Base-by-base conservation (phyloP, 441 rosid genomes). In the Pelargonium citronellum region DNA sequence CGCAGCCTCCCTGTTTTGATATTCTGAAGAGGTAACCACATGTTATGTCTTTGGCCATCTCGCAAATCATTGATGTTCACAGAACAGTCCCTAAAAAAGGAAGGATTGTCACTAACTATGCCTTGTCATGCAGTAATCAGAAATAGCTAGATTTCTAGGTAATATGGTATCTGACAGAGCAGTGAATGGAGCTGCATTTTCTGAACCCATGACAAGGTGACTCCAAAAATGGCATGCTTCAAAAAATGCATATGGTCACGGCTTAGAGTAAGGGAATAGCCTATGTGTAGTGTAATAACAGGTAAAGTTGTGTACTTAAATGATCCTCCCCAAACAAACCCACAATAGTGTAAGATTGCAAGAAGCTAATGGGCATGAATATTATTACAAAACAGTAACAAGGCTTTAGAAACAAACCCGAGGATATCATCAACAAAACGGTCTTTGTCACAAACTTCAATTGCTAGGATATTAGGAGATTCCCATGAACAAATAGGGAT, bases 371-470 rank as follows among this genome's bases (percentile, higher is more conserved):
- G 30, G 55, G 39, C 24, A 37, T 37, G 12, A 66, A n/a, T 20
- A 17, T 11, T 22, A 27, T 27, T 8, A 27, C n/a, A 20, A 37
- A 4, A 44, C 55, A 53, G 24, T 9, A n/a, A 73, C 17, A 1
- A 43, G 73, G 71, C 74, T 73, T 46, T 11, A 37, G 70, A 19
- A 49, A 64, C 22, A 27, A 66, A 55, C 97, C 99, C 97, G 53
- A 94, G 96, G 30, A 75, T 73, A 79, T 90, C 98, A 78, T 94
- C 97, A 60, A 86, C 78, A 15, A 89, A 86, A 60, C 78, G 84
- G 80, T 94, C 99, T 76, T 94, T 87, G 82, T 91, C 97, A 71
- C 78, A 70, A 74, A 91, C 97, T 84, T 90, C 90, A 75, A 94
- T 83, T 66, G 69, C 67, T 39, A 94, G 84, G 13, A 83, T 22